Percentiles rank a stretch among this genome's conserved stretches.
Conservation (phyloP, 495 filamentous ascomycete genomes). For the Lasiosphaeria hispida region DNA sequence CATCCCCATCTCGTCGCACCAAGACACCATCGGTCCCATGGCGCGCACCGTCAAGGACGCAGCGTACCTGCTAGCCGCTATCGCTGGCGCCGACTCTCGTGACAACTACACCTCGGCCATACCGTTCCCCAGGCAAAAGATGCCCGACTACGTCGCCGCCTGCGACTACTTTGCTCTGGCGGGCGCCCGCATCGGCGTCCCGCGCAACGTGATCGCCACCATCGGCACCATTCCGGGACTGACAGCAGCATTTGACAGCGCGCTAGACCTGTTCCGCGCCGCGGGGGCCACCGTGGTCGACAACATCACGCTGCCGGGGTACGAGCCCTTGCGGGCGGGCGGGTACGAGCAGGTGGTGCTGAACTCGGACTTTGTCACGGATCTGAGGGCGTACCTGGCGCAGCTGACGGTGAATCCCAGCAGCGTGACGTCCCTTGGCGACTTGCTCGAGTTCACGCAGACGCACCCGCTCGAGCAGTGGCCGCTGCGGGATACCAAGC, state of each 20-base stretch:
- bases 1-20: conserved; percentile 59
- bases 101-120: conserved; percentile 48
- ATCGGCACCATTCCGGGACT: conserved; percentile 4
- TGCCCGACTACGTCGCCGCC: conserved; percentile 45
- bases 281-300: conserved; percentile 39
- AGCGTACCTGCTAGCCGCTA: conserved; percentile 61
- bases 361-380: conserved; percentile 41
- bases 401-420: conserved; percentile 46
- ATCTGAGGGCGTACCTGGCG: conserved; percentile 44
- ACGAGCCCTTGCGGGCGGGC: not conserved
- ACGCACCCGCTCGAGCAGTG: conserved; percentile 20
- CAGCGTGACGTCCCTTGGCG: conserved; percentile 36
- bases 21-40: conserved; percentile 67
- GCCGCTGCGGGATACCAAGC: conserved; percentile 32
- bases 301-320: conserved; percentile 12
- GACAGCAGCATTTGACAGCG: conserved; percentile 22
- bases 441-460: conserved; percentile 34
- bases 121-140: conserved; percentile 27
- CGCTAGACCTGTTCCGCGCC: conserved; percentile 28
- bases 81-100: conserved; percentile 52
- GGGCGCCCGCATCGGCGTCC: conserved; percentile 63
- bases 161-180: conserved; percentile 56
- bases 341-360: conserved; percentile 10
- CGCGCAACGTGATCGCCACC: conserved; percentile 37
- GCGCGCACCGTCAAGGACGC: conserved; percentile 53